Evolutionary conservation across 805 yeast species (phyloP), one percentile per base, ranked within the genome.

Genomic region (Spathaspora girioi): DNA sequence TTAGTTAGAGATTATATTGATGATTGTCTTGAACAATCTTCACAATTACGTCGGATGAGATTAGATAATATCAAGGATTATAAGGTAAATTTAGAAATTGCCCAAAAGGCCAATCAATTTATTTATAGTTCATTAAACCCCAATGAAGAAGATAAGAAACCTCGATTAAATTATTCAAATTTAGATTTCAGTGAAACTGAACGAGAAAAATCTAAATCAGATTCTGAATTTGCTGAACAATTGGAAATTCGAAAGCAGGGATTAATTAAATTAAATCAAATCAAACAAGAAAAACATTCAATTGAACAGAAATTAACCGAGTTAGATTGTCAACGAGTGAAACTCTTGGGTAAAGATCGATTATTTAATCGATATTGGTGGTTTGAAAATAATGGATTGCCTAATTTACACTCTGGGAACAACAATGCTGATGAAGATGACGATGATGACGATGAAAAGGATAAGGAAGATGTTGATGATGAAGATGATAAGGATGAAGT

Each of bases 311-410:
- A 81, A 52, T 70, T 94, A 20, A 77, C 78, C 45, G 90, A 85
- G 58, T 70, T 82, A 46, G 97, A 92, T 60, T 77, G 86, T 53
- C 97, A 90, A 63, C 71, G 98, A 51, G 77, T 91, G 46, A 80
- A 80, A 50, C 75, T 82, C 29, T 70, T 94, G 26, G 99, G 99
- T 2, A 78, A 83, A 52, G 99, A 94, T 66, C 73, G 96, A 47
- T 80, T 81, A 52, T 91, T 76, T 65, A 94, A 94, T 70, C 76
- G 92, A 56, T 94, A 93, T 65, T 94, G 96, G 96, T 94, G 97
- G 97, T 83, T 91, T 63, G 98, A 93, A 61, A 77, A 78, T 55
- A 86, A 87, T 61, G 99, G 98, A 0, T 73, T 90, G 46, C 89
- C 91, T 3, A 74, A 75, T 7, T 60, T 76, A 38, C 75, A 71